These are phyloP conservation scores for Phytophthora chlamydospora DNA, from an alignment of 352 stramenopile genomes.

Conservation along the genomic window DNA sequence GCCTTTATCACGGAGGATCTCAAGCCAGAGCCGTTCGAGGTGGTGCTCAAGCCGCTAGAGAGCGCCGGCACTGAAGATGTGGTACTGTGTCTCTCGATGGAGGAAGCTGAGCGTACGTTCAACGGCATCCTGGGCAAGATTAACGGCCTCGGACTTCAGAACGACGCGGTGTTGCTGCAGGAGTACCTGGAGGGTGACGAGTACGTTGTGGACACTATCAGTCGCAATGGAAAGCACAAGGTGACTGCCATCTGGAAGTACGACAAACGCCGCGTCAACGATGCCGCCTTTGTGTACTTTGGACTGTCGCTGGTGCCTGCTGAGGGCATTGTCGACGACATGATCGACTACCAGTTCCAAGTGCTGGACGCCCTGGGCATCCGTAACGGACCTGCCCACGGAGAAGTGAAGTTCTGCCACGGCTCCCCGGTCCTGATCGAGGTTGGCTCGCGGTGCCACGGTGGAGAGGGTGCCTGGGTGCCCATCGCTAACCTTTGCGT, in stretches of 20 bases:
- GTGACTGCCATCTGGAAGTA: slow-evolving; percentile 97
- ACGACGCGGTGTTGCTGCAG: slow-evolving; percentile 88
- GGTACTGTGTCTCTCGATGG: slow-evolving; percentile 78
- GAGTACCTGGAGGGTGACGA: slow-evolving; percentile 96
- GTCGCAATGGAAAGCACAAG: slow-evolving; percentile 93
- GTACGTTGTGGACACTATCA: slow-evolving; percentile 97
- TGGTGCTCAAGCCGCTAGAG: slow-evolving; percentile 92
- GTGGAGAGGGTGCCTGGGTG: slow-evolving; percentile 94
- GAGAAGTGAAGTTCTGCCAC: slow-evolving; percentile 87
- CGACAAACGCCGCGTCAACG: slow-evolving; percentile 96
- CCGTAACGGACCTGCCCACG: slow-evolving; percentile 75
- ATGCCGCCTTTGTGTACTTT: slow-evolving; percentile 96
- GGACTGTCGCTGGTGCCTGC: slow-evolving; percentile 77
- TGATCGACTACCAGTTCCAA: slow-evolving; percentile 88
- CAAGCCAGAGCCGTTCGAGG: slow-evolving; percentile 73
- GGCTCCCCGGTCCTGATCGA: slow-evolving; percentile 94
- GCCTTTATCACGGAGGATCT: slow-evolving; percentile 74
- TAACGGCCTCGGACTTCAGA: slow-evolving; percentile 88
- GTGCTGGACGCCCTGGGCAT: slow-evolving; percentile 83
- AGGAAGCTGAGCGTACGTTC: slow-evolving; percentile 85
- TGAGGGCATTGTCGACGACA: slow-evolving; percentile 68
- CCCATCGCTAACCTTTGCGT: slow-evolving; percentile 92
- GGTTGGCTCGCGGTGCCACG: slow-evolving; percentile 95
- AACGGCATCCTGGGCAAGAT: slow-evolving; percentile 84
- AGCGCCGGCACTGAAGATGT: slow-evolving; percentile 82